phyloP scores from a whole-genome alignment of 169 alveolate species.

The Plasmodium chabaudi region DNA sequence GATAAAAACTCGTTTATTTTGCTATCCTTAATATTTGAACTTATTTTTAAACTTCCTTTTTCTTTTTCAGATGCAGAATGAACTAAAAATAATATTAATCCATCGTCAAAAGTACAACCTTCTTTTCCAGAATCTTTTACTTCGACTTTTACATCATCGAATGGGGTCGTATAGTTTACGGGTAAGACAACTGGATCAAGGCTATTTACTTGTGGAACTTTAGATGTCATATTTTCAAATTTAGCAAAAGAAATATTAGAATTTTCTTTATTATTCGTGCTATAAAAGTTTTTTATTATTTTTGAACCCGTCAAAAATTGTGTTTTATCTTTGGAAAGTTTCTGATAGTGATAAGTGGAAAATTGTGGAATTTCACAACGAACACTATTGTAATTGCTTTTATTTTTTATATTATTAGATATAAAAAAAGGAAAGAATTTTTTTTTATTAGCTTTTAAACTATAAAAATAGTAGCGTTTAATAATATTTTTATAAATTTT shows the following conservation, averaged over 20 bases:
- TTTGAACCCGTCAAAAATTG: neutral
- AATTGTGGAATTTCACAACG: too few species aligned
- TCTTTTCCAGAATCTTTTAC: constrained; percentile 22
- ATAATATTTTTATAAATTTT: too few species aligned
- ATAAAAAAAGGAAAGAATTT: too few species aligned
- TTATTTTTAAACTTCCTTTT: constrained; percentile 19
- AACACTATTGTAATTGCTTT: too few species aligned
- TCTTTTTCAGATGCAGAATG: constrained; percentile 18
- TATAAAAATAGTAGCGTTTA: too few species aligned
- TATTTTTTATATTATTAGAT: too few species aligned
- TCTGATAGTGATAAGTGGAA: too few species aligned
- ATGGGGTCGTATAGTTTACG: constrained; percentile 31
- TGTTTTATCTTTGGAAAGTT: neutral
- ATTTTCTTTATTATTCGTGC: neutral
- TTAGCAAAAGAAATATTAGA: too few species aligned
- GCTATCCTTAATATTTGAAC: constrained; percentile 13
- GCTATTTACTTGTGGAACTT: constrained; percentile 57
- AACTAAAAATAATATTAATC: constrained; percentile 33
- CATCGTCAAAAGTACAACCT: constrained; percentile 16
- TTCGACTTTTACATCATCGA: constrained; percentile 31
- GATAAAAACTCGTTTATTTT: constrained; percentile 25
- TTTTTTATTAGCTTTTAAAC: too few species aligned
- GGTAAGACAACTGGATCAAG: constrained; percentile 67
- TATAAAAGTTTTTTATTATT: neutral
- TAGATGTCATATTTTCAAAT: constrained; percentile 11